These are phyloP conservation scores for Sisymbrium altissimum DNA, from an alignment of 345 rosid genomes.

Conservation along the genomic window DNA sequence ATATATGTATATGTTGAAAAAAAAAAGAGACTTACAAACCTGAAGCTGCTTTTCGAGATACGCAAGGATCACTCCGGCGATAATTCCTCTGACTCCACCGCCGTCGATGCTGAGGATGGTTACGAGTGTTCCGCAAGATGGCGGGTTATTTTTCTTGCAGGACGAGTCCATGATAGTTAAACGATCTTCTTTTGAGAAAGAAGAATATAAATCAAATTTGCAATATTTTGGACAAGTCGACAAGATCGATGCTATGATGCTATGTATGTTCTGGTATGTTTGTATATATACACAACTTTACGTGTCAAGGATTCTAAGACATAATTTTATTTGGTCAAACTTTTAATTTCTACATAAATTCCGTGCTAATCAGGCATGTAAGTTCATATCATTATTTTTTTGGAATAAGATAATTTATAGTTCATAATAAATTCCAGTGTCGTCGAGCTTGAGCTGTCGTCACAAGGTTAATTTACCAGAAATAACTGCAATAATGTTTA, in stretches of 20 bases:
- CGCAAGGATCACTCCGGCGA: conserved; percentile 58
- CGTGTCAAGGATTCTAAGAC: neutral
- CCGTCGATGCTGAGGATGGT: conserved; percentile 76
- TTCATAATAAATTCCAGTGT: neutral
- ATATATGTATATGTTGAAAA: too few relatives aligned
- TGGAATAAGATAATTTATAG: neutral
- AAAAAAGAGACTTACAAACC: too few relatives aligned
- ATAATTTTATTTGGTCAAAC: neutral
- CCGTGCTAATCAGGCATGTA: conserved; percentile 7
- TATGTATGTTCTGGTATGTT: neutral
- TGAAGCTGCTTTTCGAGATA: conserved; percentile 72
- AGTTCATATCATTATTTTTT: neutral
- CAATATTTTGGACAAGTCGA: neutral
- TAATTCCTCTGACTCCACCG: conserved; percentile 69
- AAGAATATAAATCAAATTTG: neutral
- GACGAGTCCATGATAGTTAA: conserved; percentile 15
- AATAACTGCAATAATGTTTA: neutral
- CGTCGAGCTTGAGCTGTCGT: conserved; percentile 13
- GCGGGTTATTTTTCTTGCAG: conserved; percentile 32
- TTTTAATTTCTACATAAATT: conserved; percentile 14
- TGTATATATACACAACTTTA: neutral
- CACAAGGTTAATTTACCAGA: neutral
- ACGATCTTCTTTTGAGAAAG: neutral
- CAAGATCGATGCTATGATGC: neutral
- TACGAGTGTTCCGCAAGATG: conserved; percentile 48